Conservation (phyloP, 2,329 filamentous ascomycete species). For the Fusarium pseudocircinatum region DNA sequence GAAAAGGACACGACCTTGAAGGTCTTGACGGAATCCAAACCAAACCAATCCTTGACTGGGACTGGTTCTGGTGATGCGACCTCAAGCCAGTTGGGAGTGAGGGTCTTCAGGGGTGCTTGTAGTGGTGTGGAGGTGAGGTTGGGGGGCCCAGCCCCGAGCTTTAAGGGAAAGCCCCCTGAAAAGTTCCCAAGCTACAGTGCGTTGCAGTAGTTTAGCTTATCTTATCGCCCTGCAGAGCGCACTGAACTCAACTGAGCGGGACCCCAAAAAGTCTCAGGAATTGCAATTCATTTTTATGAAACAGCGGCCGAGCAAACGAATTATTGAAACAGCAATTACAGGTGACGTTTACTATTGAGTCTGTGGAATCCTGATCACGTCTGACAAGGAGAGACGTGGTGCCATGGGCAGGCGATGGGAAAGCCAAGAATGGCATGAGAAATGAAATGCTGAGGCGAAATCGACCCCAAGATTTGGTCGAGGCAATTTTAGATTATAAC, state of each 20-base stretch:
- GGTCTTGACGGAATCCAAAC: slow-evolving; percentile 3
- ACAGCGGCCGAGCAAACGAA: slow-evolving; percentile 26
- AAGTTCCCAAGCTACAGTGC: slow-evolving; percentile 25
- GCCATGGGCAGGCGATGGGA: slow-evolving; percentile 1
- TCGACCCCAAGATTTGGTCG: slow-evolving; percentile 4
- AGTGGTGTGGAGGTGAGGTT: slow-evolving; percentile 35
- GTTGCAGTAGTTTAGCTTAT: slow-evolving; percentile 20
- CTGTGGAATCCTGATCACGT: neutral
- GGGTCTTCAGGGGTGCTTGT: slow-evolving; percentile 22
- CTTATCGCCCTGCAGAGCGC: slow-evolving; percentile 33
- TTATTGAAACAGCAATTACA: slow-evolving; percentile 27
- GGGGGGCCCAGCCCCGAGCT: slow-evolving; percentile 18
- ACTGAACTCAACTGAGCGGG: slow-evolving; percentile 1
- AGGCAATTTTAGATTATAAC: neutral
- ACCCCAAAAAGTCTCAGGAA: slow-evolving; percentile 11
- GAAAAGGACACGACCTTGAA: slow-evolving; percentile 24
- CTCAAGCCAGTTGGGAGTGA: slow-evolving; percentile 17
- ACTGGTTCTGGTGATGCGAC: slow-evolving; percentile 21
- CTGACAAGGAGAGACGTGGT: slow-evolving; percentile 16
- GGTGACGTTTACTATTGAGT: neutral
- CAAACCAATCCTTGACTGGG: slow-evolving; percentile 3
- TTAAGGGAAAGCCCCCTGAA: slow-evolving; percentile 19
- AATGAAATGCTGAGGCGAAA: slow-evolving; percentile 8
- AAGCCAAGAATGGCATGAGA: slow-evolving; percentile 28
- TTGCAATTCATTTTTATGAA: slow-evolving; percentile 35